A percentile compares a stretch with the other conserved stretches of the same genome.
Conservation (phyloP, 2,329 filamentous ascomycete genomes). For the Cladobotryum mycophilum region DNA sequence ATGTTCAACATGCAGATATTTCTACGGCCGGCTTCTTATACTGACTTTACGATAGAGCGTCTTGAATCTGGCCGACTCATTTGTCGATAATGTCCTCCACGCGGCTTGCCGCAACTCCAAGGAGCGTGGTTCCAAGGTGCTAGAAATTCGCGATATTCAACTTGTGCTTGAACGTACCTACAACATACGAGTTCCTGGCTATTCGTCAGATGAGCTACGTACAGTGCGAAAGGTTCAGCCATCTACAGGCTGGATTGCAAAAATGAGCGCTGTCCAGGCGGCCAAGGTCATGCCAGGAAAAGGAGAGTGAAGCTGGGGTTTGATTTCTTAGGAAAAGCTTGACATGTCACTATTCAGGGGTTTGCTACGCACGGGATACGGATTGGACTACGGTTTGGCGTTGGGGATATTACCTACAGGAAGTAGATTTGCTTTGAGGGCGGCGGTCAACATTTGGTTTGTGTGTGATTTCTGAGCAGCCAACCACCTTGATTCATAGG, state of each 20-base stretch:
- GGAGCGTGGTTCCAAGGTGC: constrained; percentile 79
- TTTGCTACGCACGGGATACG: constrained; percentile 1
- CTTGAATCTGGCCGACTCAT: constrained; percentile 84
- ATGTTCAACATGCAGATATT: constrained; percentile 24
- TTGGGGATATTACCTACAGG: constrained; percentile 4
- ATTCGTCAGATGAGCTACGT: constrained; percentile 87
- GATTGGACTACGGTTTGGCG: constrained; percentile 7
- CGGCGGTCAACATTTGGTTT: too few relatives aligned
- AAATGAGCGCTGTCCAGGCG: constrained; percentile 94
- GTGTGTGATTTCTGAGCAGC: too few relatives aligned
- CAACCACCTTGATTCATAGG: too few relatives aligned
- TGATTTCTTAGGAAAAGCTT: background rate
- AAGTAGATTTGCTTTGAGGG: background rate
- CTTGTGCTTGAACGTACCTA: constrained; percentile 77
- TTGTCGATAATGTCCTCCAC: constrained; percentile 86
- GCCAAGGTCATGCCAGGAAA: constrained; percentile 72
- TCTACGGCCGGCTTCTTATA: background rate
- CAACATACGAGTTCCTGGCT: constrained; percentile 90
- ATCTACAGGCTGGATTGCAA: constrained; percentile 81
- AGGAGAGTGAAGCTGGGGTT: constrained; percentile 34
- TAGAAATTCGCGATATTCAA: constrained; percentile 84
- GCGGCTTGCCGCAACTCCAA: constrained; percentile 87
- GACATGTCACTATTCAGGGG: background rate
- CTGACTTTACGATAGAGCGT: constrained; percentile 57
- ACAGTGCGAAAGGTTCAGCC: constrained; percentile 93